Evolutionary conservation across 805 yeast species (phyloP).

Genomic region (Kuraishia piskuri): DNA sequence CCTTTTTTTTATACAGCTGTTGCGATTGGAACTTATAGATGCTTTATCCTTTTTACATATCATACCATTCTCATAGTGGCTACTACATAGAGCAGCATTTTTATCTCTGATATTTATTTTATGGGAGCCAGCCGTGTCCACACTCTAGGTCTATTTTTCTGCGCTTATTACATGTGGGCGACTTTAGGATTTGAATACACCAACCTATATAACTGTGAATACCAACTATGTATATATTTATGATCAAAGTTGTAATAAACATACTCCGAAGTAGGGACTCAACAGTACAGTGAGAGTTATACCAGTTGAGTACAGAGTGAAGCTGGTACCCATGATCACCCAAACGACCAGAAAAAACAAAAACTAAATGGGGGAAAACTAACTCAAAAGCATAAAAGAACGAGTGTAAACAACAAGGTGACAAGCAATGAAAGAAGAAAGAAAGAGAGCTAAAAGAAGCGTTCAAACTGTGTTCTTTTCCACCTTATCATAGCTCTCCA

Average conservation of each 20-base stretch:
- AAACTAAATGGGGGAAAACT: neutral
- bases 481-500: conserved; percentile 1
- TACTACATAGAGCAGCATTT: neutral
- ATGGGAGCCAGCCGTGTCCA: neutral
- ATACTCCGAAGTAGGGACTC: neutral
- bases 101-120: neutral
- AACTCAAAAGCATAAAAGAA: no score
- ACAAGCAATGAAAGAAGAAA: neutral
- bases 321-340: neutral
- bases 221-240: neutral
- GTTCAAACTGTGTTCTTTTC: conserved; percentile 1
- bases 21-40: neutral
- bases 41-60: no score
- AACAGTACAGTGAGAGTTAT: neutral
- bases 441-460: neutral
- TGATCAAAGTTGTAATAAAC: no score
- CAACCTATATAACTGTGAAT: neutral
- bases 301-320: neutral
- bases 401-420: neutral
- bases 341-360: neutral
- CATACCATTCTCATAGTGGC: neutral
- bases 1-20: no score
- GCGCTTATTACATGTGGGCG: neutral
- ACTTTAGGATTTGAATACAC: neutral
- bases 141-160: neutral